Evolutionary conservation across 208 protist species (phyloP), one percentile per base, ranked within the genome.

Genomic region (Naegleria gruberi): DNA sequence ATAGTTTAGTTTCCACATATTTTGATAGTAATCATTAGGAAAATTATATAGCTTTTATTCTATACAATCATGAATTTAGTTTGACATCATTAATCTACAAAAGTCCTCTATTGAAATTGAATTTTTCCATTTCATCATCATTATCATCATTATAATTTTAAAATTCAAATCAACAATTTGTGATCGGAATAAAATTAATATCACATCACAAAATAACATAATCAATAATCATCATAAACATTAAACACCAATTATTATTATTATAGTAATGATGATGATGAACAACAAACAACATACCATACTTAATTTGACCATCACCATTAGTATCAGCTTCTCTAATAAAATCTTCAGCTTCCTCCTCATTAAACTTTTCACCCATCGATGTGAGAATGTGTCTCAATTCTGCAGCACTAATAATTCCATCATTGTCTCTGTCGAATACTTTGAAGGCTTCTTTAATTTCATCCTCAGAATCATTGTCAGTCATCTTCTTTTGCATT

Each of bases 331-430:
- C 95, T 83, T 95, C 95, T 45, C 92, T 85, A 40, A 98, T 94
- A 89, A 98, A 95, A 81, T 96, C 93, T 90, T 97, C 82, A 86
- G 43, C 43, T 23, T 86, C 82, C 17, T 86, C 30, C 26, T 51
- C 43, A 51, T 86, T n/a, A 26, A 51, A 47, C n/a, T 55, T 87
- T 55, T 87, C 94, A 77, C 97, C 97, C 2, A 99, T 91, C 65
- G 97, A 98, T 44, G 97, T 93, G 46, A 99, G 93, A 45, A 98
- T 94, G 89, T 98, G 95, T 37, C 97, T 94, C 65, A 99, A 93
- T 93, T 99, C 96, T 45, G 95, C 94, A 84, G 97, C 96, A 17
- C 95, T 96, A 88, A 99, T 93, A 90, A 95, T 97, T 43, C 97
- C 97, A 45, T 94, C 91, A 26, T 93, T 94, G 90, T 98, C 96